A percentile compares a stretch with the other conserved stretches of the same genome.
These are phyloP conservation scores for Diplodia corticola DNA, from an alignment of 2,329 filamentous ascomycete species.

Conservation along the genomic window DNA sequence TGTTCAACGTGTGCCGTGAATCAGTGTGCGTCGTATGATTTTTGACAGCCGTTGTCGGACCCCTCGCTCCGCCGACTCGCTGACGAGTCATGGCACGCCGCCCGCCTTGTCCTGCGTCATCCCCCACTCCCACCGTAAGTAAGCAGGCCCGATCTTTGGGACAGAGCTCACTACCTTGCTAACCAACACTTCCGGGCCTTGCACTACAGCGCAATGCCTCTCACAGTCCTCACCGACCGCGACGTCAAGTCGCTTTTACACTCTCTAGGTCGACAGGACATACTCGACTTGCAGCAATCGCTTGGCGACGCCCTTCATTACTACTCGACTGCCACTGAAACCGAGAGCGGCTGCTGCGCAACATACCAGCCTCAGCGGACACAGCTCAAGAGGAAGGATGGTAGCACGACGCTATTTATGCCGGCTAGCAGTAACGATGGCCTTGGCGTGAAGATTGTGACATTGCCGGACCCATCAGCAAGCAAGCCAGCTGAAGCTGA, in stretches of 20 bases:
- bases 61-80: background rate
- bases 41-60: constrained; percentile 3
- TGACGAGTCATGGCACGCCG: background rate
- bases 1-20: background rate
- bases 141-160: background rate
- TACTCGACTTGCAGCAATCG: constrained; percentile 57
- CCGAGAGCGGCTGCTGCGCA: constrained; percentile 55
- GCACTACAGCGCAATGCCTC: constrained; percentile 50
- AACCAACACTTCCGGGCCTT: background rate
- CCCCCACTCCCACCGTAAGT: background rate
- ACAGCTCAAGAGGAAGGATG: constrained; percentile 60
- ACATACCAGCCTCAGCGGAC: constrained; percentile 64
- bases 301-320: constrained; percentile 63
- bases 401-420: constrained; percentile 66
- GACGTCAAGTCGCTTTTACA: constrained; percentile 59
- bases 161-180: background rate
- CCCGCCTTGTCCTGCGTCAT: constrained; percentile 2
- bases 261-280: constrained; percentile 57
- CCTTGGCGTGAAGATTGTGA: constrained; percentile 66
- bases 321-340: constrained; percentile 64
- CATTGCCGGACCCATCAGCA: constrained; percentile 30
- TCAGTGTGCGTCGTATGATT: background rate
- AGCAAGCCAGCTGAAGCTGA: background rate
- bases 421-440: constrained; percentile 61
- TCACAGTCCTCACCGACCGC: constrained; percentile 59